Percentiles rank a stretch among this genome's conserved stretches.
Conservation (phyloP, 108 stramenopile genomes). For the Aurantiochytrium sp. region DNA sequence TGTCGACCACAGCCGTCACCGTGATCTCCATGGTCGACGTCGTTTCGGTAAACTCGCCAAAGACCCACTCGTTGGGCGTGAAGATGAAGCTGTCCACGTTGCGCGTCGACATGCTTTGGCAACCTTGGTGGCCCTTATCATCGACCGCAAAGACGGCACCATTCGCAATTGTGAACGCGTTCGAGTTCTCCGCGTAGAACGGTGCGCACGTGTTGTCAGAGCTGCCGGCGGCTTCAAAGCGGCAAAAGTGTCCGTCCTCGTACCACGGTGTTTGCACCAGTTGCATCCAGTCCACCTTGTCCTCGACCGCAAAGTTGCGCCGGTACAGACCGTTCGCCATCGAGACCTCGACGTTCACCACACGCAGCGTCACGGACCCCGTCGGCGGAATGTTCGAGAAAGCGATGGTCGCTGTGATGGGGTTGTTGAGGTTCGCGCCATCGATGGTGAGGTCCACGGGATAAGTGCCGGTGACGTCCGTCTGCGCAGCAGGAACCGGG, state of each 20-base stretch:
- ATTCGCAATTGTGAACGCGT: neutral
- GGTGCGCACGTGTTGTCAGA: neutral
- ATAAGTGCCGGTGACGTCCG: too few relatives aligned
- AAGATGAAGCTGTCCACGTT: neutral
- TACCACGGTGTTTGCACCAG: neutral
- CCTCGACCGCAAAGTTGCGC: neutral
- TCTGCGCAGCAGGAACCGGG: too few relatives aligned
- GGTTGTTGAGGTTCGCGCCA: too few relatives aligned
- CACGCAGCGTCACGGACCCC: neutral
- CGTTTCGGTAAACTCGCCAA: neutral
- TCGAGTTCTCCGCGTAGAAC: neutral
- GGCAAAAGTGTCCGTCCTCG: neutral
- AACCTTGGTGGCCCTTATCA: neutral
- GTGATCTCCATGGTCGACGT: neutral
- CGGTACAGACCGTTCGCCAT: neutral
- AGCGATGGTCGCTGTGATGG: too few relatives aligned
- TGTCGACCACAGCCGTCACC: neutral
- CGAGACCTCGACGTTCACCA: neutral
- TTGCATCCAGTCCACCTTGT: neutral
- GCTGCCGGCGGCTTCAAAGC: neutral
- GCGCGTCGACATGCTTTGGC: neutral
- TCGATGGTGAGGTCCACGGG: too few relatives aligned
- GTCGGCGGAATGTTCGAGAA: neutral
- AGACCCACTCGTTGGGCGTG: neutral
- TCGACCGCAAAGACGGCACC: too few relatives aligned